Conservation (phyloP, 108 stramenopile genomes). For the Craspedostauros australis region DNA sequence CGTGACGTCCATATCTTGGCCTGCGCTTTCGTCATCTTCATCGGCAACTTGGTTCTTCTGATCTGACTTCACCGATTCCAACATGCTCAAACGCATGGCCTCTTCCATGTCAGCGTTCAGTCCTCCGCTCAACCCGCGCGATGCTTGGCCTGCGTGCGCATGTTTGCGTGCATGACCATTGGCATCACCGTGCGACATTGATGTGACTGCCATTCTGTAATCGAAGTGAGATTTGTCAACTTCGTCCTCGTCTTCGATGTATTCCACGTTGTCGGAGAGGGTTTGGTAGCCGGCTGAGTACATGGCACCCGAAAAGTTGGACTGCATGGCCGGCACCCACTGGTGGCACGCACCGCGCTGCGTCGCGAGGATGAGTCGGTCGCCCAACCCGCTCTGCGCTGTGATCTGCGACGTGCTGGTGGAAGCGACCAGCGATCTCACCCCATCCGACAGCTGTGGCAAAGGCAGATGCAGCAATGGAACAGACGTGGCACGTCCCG, state of each 20-base stretch:
- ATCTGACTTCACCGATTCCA: constrained; percentile 6
- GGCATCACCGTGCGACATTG: background rate
- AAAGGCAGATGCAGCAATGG: constrained; percentile 16
- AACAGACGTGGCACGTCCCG: constrained; percentile 17
- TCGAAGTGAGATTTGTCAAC: constrained; percentile 19
- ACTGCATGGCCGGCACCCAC: constrained; percentile 21
- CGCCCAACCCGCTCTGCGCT: constrained; percentile 2
- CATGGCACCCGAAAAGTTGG: constrained; percentile 54
- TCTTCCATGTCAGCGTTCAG: constrained; percentile 33
- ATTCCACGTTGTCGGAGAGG: constrained; percentile 51
- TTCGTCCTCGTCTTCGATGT: constrained; percentile 62
- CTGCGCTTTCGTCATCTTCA: background rate
- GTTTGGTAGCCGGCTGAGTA: constrained; percentile 58
- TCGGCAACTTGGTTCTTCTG: background rate
- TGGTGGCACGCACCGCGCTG: constrained; percentile 29
- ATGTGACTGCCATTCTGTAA: too few species aligned
- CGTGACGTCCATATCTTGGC: background rate
- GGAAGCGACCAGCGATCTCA: constrained; percentile 10
- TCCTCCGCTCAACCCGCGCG: background rate
- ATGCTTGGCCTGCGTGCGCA: constrained; percentile 11
- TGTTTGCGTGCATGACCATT: background rate
- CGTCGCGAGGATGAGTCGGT: constrained; percentile 19
- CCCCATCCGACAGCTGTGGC: constrained; percentile 21
- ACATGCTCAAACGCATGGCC: constrained; percentile 36
- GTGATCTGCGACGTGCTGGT: background rate